Evolutionary conservation across 2,329 filamentous ascomycete genomes (phyloP).

Genomic region (Atkinsonella texensis): DNA sequence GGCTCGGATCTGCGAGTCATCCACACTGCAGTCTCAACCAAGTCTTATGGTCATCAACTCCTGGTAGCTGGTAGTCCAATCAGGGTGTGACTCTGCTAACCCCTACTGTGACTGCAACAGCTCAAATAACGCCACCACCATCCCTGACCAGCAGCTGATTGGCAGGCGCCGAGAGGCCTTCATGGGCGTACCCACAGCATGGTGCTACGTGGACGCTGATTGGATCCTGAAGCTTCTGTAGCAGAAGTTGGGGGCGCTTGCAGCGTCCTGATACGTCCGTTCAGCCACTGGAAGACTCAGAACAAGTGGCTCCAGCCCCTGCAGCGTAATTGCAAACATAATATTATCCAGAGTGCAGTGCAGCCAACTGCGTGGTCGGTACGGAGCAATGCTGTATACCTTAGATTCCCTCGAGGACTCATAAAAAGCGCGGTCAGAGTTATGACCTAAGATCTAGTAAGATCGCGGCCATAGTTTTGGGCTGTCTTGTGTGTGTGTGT

Average conservation of each 20-base stretch:
- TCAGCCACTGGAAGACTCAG: neutral
- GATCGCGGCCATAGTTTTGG: too few species aligned
- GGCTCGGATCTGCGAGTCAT: neutral
- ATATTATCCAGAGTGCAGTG: too few species aligned
- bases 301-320: conserved; percentile 1
- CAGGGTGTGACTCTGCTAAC: neutral
- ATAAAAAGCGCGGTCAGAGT: too few species aligned
- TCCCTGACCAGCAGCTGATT: neutral
- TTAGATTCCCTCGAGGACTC: too few species aligned
- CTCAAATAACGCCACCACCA: neutral
- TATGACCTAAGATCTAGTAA: too few species aligned
- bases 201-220: neutral
- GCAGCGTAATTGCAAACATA: neutral
- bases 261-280: neutral
- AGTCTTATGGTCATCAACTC: neutral
- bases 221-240: neutral
- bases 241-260: neutral
- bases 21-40: too few species aligned
- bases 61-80: neutral
- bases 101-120: neutral
- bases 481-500: too few species aligned
- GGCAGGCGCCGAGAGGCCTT: neutral
- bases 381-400: too few species aligned
- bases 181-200: neutral
- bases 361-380: too few species aligned